Evolutionary conservation across 1,284 basidiomycete genomes (phyloP).

Genomic region (Quambalaria eucalypti): DNA sequence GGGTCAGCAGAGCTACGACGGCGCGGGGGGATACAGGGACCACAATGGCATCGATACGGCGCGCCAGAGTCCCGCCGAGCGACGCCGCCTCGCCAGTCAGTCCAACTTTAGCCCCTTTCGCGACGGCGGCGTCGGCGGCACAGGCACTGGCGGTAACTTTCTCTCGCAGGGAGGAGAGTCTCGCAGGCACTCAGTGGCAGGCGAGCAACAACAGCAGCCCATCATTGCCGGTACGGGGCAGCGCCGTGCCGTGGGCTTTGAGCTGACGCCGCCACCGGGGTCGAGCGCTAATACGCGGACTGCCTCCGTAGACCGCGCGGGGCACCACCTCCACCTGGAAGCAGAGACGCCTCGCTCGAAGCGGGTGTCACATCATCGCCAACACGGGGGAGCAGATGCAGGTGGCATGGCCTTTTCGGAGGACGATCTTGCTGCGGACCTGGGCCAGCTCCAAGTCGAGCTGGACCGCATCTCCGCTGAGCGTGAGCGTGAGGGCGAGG

Average conservation of each 20-base stretch:
- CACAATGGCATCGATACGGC: too few species aligned
- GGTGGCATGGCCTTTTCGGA: conserved; percentile 26
- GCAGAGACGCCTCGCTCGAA: conserved; percentile 9
- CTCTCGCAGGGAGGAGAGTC: conserved; percentile 19
- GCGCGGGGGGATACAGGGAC: too few species aligned
- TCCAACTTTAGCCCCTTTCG: conserved; percentile 2
- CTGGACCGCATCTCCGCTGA: conserved; percentile 6
- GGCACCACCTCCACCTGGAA: neutral
- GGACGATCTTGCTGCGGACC: conserved; percentile 27
- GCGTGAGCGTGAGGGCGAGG: conserved; percentile 2
- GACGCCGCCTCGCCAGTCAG: neutral
- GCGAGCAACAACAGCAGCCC: conserved; percentile 6
- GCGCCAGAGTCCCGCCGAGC: conserved; percentile 2
- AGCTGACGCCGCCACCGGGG: conserved; percentile 4
- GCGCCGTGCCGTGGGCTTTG: conserved; percentile 31
- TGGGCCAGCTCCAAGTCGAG: conserved; percentile 13
- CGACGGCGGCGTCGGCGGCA: neutral
- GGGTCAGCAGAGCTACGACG: too few species aligned
- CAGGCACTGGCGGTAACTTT: neutral
- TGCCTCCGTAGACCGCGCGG: neutral
- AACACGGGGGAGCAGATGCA: conserved; percentile 10
- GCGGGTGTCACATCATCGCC: conserved; percentile 18
- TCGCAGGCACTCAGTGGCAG: conserved; percentile 28
- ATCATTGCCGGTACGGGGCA: conserved; percentile 18
- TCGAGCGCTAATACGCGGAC: neutral